These are phyloP conservation scores for Penicillium sp. DNA, from an alignment of 2,329 filamentous ascomycete species.

Conservation along the genomic window DNA sequence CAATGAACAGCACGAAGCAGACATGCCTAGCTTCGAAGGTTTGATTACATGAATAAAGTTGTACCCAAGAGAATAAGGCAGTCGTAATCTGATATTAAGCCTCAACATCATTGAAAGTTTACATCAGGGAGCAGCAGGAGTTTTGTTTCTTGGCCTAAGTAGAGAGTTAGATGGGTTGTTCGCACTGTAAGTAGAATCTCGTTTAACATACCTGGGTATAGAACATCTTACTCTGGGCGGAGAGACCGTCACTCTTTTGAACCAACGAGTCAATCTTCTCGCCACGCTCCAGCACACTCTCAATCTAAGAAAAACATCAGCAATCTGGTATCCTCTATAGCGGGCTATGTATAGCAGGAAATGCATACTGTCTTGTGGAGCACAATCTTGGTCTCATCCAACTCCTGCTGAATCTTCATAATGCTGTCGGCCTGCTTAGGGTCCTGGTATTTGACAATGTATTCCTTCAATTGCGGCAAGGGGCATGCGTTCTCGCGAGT, in stretches of 20 bases:
- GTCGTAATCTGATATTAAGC: background rate
- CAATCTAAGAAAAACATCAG: conserved; percentile 45
- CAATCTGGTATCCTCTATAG: background rate
- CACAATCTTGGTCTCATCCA: conserved; percentile 96
- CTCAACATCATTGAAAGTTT: background rate
- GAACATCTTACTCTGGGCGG: conserved; percentile 95
- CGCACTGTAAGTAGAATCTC: background rate
- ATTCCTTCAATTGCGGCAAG: conserved; percentile 77
- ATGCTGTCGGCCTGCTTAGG: conserved; percentile 88
- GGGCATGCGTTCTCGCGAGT: conserved; percentile 51
- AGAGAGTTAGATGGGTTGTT: background rate
- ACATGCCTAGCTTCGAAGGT: conserved; percentile 8
- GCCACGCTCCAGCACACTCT: conserved; percentile 69
- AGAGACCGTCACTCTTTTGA: conserved; percentile 87
- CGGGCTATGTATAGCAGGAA: background rate
- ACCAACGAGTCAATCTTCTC: conserved; percentile 97
- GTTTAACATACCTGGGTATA: conserved; percentile 65
- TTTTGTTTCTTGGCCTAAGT: conserved; percentile 78
- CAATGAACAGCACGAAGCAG: background rate
- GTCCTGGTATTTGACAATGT: conserved; percentile 79
- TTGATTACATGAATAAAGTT: conserved; percentile 18
- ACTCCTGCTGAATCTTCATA: conserved; percentile 91
- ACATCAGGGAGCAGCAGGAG: conserved; percentile 73
- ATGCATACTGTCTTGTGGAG: conserved; percentile 89
- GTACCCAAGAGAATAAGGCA: conserved; percentile 6